phyloP scores from a whole-genome alignment of 1,284 basidiomycete genomes.

The Rhodotorula sp. region DNA sequence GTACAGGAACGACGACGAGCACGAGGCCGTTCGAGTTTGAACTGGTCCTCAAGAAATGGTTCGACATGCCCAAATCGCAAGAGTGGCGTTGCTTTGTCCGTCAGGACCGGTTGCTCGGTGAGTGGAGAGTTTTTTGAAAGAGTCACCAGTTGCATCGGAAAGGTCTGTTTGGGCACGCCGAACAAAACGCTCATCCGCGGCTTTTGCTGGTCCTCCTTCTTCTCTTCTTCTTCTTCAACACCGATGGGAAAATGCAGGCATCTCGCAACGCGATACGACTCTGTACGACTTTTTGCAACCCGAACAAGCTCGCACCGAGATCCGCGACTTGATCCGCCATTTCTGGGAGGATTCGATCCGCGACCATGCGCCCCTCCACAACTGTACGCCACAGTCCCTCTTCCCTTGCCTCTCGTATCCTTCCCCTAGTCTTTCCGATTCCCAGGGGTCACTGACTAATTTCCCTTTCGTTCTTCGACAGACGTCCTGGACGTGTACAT shows the following conservation, averaged over 20 bases:
- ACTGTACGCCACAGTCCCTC: conserved; percentile 60
- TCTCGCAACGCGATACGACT: conserved; percentile 85
- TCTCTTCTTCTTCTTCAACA: not conserved
- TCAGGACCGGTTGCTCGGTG: conserved; percentile 66
- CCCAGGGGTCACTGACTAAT: not conserved
- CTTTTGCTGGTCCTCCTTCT: not conserved
- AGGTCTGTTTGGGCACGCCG: too few species aligned
- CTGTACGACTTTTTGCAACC: conserved; percentile 83
- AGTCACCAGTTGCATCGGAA: too few species aligned
- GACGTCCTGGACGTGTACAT: conserved; percentile 84
- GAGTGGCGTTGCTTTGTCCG: conserved; percentile 87
- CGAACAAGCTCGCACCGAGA: conserved; percentile 56
- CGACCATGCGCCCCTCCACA: conserved; percentile 59
- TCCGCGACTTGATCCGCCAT: conserved; percentile 58
- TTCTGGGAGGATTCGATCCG: conserved; percentile 71
- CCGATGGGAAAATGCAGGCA: conserved; percentile 56
- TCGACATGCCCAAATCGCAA: conserved; percentile 73
- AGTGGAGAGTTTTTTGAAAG: conserved; percentile 32
- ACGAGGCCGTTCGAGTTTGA: conserved; percentile 62
- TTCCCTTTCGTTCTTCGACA: conserved; percentile 46
- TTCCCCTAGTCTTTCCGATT: not conserved
- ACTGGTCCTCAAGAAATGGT: conserved; percentile 90
- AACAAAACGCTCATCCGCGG: too few species aligned
- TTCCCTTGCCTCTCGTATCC: too few species aligned
- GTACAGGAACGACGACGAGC: not conserved